A percentile compares a stretch with the other conserved stretches of the same genome.
phyloP scores from a whole-genome alignment of 139 green algal genomes.

The Yamagishiella unicocca region DNA sequence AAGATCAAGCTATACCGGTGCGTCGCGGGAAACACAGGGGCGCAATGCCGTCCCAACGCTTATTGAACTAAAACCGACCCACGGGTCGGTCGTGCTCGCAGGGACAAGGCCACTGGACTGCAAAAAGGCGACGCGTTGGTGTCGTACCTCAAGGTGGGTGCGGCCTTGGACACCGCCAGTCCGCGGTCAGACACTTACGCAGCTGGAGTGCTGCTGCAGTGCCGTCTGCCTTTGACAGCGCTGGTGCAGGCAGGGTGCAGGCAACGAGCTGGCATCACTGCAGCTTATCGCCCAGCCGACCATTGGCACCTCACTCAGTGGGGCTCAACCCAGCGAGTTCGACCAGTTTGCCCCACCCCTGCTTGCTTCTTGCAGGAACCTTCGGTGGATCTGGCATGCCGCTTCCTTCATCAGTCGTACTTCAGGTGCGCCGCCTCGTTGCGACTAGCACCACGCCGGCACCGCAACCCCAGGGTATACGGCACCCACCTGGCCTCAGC shows the following conservation, averaged over 20 bases:
- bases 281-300: too few relatives aligned
- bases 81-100: conserved; percentile 23
- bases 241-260: too few relatives aligned
- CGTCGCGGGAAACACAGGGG: background rate
- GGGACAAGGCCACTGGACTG: conserved; percentile 69
- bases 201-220: too few relatives aligned
- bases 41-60: background rate
- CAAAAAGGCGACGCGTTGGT: conserved; percentile 92
- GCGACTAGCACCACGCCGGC: too few relatives aligned
- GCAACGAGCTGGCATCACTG: too few relatives aligned
- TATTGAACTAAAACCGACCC: background rate
- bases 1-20: conserved; percentile 85
- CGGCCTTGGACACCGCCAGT: background rate
- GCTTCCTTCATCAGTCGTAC: conserved; percentile 32
- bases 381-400: conserved; percentile 33
- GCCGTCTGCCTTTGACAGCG: too few relatives aligned
- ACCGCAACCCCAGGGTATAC: background rate
- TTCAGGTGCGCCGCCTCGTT: conserved; percentile 30
- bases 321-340: too few relatives aligned
- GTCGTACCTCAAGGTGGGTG: conserved; percentile 84
- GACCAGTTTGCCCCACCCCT: too few relatives aligned
- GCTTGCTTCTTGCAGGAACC: conserved; percentile 36
- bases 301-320: too few relatives aligned
- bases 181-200: too few relatives aligned
- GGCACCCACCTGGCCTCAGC: too few relatives aligned